phyloP scores from a whole-genome alignment of 495 filamentous ascomycete species.

The Oleoguttula mirabilis region DNA sequence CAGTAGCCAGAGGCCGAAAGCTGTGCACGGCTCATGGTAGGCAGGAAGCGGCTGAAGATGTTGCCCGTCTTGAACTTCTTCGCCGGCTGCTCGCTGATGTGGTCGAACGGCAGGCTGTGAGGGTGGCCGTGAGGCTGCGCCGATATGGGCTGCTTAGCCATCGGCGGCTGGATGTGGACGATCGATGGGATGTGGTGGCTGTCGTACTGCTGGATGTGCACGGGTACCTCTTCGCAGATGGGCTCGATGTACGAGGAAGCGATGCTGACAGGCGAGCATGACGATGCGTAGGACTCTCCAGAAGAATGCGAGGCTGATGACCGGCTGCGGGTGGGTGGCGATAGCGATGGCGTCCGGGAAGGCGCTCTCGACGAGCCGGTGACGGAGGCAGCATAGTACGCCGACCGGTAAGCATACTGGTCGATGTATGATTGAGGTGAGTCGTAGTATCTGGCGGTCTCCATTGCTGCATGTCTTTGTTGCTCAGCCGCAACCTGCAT shows the following conservation, averaged over 20 bases:
- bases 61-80: constrained; percentile 31
- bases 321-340: constrained; percentile 31
- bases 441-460: constrained; percentile 17
- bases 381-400: constrained; percentile 14
- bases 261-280: constrained; percentile 20
- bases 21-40: constrained; percentile 17
- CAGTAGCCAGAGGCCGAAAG: too few species aligned
- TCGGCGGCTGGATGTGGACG: constrained; percentile 26
- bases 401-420: constrained; percentile 9
- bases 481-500: constrained; percentile 32
- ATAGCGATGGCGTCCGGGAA: constrained; percentile 32
- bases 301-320: constrained; percentile 26
- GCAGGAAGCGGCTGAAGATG: constrained; percentile 31
- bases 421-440: constrained; percentile 14
- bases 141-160: constrained; percentile 1
- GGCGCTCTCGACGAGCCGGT: constrained; percentile 23
- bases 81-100: constrained; percentile 22
- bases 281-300: constrained; percentile 14
- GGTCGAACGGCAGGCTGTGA: constrained; percentile 12
- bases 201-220: constrained; percentile 30
- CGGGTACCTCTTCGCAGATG: constrained; percentile 20
- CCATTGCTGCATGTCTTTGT: constrained; percentile 23
- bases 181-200: constrained; percentile 26
- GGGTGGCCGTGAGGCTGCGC: neutral
- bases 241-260: constrained; percentile 17